These are phyloP conservation scores for Alternaria infectoria DNA, from an alignment of 2,329 filamentous ascomycete genomes.

Conservation along the genomic window DNA sequence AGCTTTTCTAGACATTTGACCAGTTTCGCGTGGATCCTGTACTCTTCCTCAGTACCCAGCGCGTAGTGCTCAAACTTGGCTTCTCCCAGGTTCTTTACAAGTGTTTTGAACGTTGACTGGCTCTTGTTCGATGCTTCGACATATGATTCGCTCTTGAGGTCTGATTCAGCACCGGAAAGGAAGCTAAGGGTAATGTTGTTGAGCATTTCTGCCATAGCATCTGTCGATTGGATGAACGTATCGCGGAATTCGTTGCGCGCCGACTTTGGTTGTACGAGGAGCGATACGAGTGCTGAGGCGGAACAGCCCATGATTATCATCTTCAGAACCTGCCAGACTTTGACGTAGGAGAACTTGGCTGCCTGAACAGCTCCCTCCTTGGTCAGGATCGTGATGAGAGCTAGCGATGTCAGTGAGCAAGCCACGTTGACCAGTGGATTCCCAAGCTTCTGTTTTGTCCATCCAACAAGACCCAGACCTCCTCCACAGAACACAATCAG, in stretches of 20 bases:
- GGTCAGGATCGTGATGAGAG: slow-evolving; percentile 86
- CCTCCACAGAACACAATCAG: slow-evolving; percentile 84
- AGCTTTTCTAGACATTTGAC: slow-evolving; percentile 85
- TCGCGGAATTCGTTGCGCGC: slow-evolving; percentile 75
- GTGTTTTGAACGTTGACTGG: slow-evolving; percentile 69
- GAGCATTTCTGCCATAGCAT: slow-evolving; percentile 79
- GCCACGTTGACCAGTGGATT: slow-evolving; percentile 79
- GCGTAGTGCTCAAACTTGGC: slow-evolving; percentile 90
- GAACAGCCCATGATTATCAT: slow-evolving; percentile 64
- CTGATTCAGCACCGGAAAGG: slow-evolving; percentile 79
- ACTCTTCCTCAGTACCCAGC: slow-evolving; percentile 78
- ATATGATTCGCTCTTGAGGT: slow-evolving; percentile 72
- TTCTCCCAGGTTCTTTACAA: slow-evolving; percentile 80
- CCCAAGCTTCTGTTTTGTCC: slow-evolving; percentile 81
- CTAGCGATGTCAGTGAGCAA: slow-evolving; percentile 84
- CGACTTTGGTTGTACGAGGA: slow-evolving; percentile 78
- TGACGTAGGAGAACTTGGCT: slow-evolving; percentile 79
- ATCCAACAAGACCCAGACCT: slow-evolving; percentile 84
- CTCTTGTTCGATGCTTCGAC: slow-evolving; percentile 67
- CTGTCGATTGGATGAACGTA: slow-evolving; percentile 75
- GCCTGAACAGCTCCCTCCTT: slow-evolving; percentile 88
- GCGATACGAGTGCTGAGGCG: slow-evolving; percentile 59
- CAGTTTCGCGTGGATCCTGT: slow-evolving; percentile 77
- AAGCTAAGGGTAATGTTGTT: slow-evolving; percentile 83
- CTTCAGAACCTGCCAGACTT: slow-evolving; percentile 73